A percentile compares a stretch with the other conserved stretches of the same genome.
Conservation (phyloP, 352 stramenopile species). For the Thalassiosira exigua region DNA sequence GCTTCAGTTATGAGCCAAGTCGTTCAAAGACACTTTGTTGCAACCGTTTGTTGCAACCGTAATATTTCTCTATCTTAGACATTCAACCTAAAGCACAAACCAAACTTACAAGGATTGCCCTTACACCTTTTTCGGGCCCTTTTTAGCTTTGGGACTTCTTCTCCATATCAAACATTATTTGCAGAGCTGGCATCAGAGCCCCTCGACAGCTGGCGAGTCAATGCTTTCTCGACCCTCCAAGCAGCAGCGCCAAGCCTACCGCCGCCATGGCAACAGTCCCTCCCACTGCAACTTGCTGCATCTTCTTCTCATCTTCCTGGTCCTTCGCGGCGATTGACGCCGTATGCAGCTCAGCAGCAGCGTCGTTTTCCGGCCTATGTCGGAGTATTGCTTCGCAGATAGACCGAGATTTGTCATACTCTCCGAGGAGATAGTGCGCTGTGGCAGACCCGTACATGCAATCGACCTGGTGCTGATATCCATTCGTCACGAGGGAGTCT, state of each 20-base stretch:
- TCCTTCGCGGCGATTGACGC: constrained; percentile 72
- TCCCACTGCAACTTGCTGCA: constrained; percentile 68
- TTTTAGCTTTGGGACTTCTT: too few species aligned
- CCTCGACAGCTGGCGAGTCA: too few species aligned
- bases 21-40: too few species aligned
- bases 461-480: constrained; percentile 81
- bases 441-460: constrained; percentile 79
- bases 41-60: too few species aligned
- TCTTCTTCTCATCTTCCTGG: constrained; percentile 64
- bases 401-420: constrained; percentile 67
- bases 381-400: constrained; percentile 79
- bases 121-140: too few species aligned
- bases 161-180: too few species aligned
- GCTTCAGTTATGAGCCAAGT: too few species aligned
- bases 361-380: constrained; percentile 66
- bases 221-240: constrained; percentile 46
- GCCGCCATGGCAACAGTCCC: constrained; percentile 67
- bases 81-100: too few species aligned
- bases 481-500: constrained; percentile 78
- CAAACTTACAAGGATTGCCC: too few species aligned
- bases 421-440: constrained; percentile 78
- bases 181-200: too few species aligned
- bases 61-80: too few species aligned
- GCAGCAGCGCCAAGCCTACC: constrained; percentile 61
- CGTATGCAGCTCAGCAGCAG: constrained; percentile 75